These are phyloP conservation scores for Ormosia emarginata DNA, from an alignment of 306 rosid species.

Conservation along the genomic window DNA sequence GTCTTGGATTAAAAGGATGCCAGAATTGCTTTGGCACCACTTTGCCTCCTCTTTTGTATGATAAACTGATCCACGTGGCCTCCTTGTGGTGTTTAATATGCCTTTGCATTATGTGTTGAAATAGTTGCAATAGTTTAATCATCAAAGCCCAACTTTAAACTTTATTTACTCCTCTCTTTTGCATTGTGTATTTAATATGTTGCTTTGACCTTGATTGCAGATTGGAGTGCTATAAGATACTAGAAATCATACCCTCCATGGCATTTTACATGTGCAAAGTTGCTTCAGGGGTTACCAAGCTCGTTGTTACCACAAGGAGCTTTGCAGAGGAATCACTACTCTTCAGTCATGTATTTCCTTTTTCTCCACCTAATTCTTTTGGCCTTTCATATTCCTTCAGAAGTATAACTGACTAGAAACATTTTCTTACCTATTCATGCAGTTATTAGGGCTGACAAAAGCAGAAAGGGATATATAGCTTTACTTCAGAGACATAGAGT, in stretches of 20 bases:
- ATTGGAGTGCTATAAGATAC: conserved; percentile 97
- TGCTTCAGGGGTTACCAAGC: conserved; percentile 94
- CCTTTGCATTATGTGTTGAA: neutral
- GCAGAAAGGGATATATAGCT: conserved; percentile 60
- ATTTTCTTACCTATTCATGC: conserved; percentile 32
- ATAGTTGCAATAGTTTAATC: conserved; percentile 14
- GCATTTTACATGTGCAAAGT: conserved; percentile 90
- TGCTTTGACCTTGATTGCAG: conserved; percentile 40
- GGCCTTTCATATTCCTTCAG: conserved; percentile 27
- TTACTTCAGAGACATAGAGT: conserved; percentile 69
- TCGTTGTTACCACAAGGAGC: conserved; percentile 63
- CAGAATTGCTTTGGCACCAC: neutral
- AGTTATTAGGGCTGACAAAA: conserved; percentile 79
- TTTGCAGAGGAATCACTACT: conserved; percentile 58
- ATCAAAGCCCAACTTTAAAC: neutral
- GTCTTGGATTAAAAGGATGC: neutral
- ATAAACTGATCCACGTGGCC: neutral
- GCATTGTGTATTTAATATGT: neutral
- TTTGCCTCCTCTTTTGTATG: neutral
- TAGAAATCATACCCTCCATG: conserved; percentile 90
- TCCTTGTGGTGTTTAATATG: neutral
- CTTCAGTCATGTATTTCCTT: conserved; percentile 84
- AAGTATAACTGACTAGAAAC: conserved; percentile 7
- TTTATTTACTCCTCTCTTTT: conserved; percentile 2
- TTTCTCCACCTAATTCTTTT: conserved; percentile 10